Base-by-base conservation (phyloP, 352 stramenopile species). In the Globisporangium carolinianum region DNA sequence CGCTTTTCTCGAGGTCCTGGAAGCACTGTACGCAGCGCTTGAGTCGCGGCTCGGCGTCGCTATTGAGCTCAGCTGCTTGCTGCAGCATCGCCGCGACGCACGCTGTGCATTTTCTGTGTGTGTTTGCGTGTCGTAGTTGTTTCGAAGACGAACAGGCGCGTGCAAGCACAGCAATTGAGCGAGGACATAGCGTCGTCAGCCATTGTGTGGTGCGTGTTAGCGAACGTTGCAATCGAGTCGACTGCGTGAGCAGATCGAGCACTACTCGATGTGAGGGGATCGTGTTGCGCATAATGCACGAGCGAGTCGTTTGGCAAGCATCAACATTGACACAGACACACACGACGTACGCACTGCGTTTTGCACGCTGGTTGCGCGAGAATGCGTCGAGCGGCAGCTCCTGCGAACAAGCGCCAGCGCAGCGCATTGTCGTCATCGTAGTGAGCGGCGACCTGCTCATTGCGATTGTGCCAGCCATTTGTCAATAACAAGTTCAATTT, bases 21-120 rank as follows among this genome's bases (percentile, higher is more conserved):
- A 89, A 91, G 71, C 81, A 91, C 63, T 91, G 81, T 24, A 88
- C 70, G 53, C 81, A 91, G 17, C 73, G 71, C 57, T 89, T 89
- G 24, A 82, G 60, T 11, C 76, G 67, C 24, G 62, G 49, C 37
- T 63, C 66, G 12, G 51, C 47, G 17, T 67, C 57, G 10, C 55
- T 47, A 42, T 77, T 61, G 9, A 58, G 36, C 12, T 67, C 45
- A 6, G 61, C 42, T 1, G 42, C 55, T 41, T 62, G 39, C 45
- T 65, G 60, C 1, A 76, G 54, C 66, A 64, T 58, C 9, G 58
- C 47, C 2, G 66, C 64, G 18, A 90, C 74, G 47, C 78, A 91
- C 3, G 50, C n/a, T 17, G 71, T 73, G 60, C 81, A 91, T 62
- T 87, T 89, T 39, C 81, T 89, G 60, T 42, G 6, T n/a, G 39